These are phyloP conservation scores for Ajuga reptans DNA, from an alignment of 305 asterid genomes.

Conservation along the genomic window DNA sequence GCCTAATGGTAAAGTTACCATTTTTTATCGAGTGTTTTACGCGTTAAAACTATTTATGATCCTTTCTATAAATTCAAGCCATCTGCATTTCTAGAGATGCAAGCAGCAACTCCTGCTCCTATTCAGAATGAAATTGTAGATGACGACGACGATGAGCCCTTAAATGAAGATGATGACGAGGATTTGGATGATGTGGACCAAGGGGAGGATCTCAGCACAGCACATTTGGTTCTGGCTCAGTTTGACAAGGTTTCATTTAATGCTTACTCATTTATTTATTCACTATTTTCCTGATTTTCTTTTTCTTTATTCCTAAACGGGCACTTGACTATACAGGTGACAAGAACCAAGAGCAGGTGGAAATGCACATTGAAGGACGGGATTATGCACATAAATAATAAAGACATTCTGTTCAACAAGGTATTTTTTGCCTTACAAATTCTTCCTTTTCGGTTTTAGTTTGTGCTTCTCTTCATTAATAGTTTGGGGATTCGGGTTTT, in stretches of 20 bases:
- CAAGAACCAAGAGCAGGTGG: conserved; percentile 99
- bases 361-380: conserved; percentile 93
- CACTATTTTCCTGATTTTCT: not conserved
- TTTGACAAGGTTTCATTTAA: conserved; percentile 59
- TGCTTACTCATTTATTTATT: not conserved
- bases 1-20: conserved; percentile 47
- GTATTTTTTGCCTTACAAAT: conserved; percentile 17
- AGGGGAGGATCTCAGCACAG: conserved; percentile 72
- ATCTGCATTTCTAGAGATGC: conserved; percentile 46
- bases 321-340: conserved; percentile 44
- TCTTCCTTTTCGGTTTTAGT: not conserved
- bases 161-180: conserved; percentile 89
- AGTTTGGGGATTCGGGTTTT: not conserved
- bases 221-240: conserved; percentile 89
- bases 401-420: conserved; percentile 92
- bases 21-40: not conserved
- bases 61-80: not conserved
- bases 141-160: conserved; percentile 80
- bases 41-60: not conserved
- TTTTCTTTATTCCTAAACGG: not conserved
- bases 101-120: conserved; percentile 86
- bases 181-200: conserved; percentile 76
- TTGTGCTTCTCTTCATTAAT: not conserved
- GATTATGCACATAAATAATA: conserved; percentile 90
- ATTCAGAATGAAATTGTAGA: conserved; percentile 53